Evolutionary conservation across 495 filamentous ascomycete species (phyloP).

Genomic region (Aspergillus carlsbadensis): DNA sequence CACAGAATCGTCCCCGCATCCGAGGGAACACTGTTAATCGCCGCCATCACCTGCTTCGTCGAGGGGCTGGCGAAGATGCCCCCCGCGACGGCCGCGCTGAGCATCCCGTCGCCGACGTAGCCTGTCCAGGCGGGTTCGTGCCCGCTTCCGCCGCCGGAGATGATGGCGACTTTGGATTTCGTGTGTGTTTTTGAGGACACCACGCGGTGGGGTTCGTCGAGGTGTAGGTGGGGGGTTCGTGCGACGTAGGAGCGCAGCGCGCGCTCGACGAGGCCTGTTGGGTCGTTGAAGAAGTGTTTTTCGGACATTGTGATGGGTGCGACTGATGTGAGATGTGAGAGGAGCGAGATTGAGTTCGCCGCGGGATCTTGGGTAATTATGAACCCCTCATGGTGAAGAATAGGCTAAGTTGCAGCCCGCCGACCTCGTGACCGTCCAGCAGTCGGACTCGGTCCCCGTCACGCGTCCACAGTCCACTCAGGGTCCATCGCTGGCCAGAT

Average conservation of each 20-base stretch:
- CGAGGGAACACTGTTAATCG: not conserved
- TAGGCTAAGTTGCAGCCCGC: no score
- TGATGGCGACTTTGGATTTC: not conserved
- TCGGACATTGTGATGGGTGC: not conserved
- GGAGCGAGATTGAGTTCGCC: no score
- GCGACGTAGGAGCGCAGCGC: not conserved
- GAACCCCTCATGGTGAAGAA: no score
- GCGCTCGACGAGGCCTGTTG: not conserved
- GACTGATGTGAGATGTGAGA: no score
- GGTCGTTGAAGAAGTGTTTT: conserved; percentile 4
- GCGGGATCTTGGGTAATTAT: no score
- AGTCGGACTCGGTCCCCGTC: no score
- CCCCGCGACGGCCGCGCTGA: not conserved
- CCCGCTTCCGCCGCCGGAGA: conserved; percentile 2
- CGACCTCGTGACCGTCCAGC: no score
- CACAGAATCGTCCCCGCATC: not conserved
- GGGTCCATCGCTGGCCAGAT: no score
- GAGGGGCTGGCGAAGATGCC: not conserved
- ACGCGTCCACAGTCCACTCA: no score
- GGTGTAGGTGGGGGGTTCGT: not conserved
- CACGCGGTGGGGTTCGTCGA: not conserved
- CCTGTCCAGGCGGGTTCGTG: conserved; percentile 1
- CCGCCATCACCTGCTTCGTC: conserved; percentile 5
- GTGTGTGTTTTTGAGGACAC: not conserved
- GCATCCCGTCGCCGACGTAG: not conserved